Conservation (phyloP, 805 yeast genomes). For the Huiozyma sinensis region DNA sequence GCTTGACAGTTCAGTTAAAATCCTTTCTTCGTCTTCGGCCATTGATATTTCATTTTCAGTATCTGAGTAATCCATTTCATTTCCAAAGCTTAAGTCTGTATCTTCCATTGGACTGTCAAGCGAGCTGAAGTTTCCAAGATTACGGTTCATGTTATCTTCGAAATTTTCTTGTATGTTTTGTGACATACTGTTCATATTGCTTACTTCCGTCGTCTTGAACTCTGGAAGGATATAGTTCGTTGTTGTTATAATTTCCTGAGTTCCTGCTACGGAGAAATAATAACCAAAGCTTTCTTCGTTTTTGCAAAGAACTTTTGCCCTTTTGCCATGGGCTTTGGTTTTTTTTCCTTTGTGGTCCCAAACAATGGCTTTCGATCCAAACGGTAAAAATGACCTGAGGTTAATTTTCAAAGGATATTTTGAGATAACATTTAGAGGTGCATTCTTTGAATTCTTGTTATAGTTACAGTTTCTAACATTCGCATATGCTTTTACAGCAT, state of each 20-base stretch:
- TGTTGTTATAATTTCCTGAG: background rate
- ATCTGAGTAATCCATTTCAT: too few relatives aligned
- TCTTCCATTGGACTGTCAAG: too few relatives aligned
- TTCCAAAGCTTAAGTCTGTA: too few relatives aligned
- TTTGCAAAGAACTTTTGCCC: constrained; percentile 1
- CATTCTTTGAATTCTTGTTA: background rate
- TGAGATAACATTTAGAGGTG: background rate
- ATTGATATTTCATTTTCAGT: too few relatives aligned
- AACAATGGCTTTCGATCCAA: constrained; percentile 1
- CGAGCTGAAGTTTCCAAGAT: too few relatives aligned
- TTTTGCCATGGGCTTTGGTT: background rate
- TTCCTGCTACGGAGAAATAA: constrained; percentile 1
- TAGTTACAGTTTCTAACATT: constrained; percentile 1
- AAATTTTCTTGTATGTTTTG: too few relatives aligned
- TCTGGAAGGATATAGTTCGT: background rate
- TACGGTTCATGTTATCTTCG: too few relatives aligned
- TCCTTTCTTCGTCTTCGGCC: too few relatives aligned
- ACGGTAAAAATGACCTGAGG: constrained; percentile 1
- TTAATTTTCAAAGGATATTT: background rate
- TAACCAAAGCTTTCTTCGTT: constrained; percentile 3
- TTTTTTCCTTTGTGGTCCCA: background rate
- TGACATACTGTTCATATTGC: too few relatives aligned
- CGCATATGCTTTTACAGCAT: constrained; percentile 3
- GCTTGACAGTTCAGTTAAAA: too few relatives aligned
- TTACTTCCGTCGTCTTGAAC: too few relatives aligned